phyloP scores from a whole-genome alignment of 73 alveolate genomes.

The Symbiodinium pilosum region DNA sequence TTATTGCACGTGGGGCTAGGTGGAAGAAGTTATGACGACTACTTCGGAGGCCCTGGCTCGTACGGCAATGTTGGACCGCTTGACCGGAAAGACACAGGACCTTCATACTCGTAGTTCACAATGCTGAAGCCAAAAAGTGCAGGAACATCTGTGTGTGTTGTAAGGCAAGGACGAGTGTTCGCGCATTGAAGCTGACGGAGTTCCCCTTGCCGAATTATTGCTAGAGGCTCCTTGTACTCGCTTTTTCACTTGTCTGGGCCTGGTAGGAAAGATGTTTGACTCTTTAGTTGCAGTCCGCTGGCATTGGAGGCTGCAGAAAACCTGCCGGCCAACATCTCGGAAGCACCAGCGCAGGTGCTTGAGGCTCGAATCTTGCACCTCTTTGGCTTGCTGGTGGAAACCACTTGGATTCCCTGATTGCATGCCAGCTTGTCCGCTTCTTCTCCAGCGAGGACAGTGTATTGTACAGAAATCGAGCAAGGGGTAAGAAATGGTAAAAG shows the following conservation, averaged over 20 bases:
- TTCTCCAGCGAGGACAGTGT: conserved; percentile 71
- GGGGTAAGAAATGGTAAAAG: not conserved
- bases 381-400: no score
- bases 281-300: not conserved
- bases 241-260: not conserved
- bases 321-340: conserved; percentile 64
- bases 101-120: not conserved
- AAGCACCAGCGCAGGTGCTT: conserved; percentile 27
- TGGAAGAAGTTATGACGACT: conserved; percentile 57
- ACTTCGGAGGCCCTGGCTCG: conserved; percentile 25
- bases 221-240: not conserved
- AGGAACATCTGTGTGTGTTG: not conserved
- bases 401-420: no score
- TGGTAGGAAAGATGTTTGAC: no score
- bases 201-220: conserved; percentile 66
- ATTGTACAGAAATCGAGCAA: no score
- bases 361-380: not conserved
- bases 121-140: no score
- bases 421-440: conserved; percentile 66
- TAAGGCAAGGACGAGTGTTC: conserved; percentile 83
- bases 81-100: conserved; percentile 85
- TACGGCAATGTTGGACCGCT: conserved; percentile 43
- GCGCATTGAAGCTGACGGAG: conserved; percentile 93
- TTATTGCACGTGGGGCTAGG: not conserved
- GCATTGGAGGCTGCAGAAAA: conserved; percentile 54